Percentiles rank a stretch among this genome's conserved stretches.
Evolutionary conservation across 805 yeast genomes (phyloP).

Genomic region (Cyberlindnera suaveolens): DNA sequence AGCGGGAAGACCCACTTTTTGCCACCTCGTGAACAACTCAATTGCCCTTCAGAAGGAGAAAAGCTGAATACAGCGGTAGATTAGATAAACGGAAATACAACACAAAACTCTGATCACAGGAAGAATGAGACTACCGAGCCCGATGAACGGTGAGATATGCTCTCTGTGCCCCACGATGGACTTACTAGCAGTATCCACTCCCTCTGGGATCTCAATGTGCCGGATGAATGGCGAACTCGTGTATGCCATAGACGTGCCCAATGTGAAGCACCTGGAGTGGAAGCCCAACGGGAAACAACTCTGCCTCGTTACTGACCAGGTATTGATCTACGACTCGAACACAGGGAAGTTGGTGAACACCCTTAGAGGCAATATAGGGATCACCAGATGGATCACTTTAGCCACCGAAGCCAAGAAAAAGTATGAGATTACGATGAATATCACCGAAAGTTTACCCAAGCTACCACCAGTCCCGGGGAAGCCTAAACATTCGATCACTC

Average conservation of each 20-base stretch:
- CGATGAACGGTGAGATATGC: constrained; percentile 12
- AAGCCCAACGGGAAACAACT: constrained; percentile 35
- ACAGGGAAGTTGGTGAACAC: too few relatives aligned
- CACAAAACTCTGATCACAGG: too few relatives aligned
- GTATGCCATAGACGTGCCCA: constrained; percentile 37
- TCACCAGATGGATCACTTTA: too few relatives aligned
- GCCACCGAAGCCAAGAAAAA: too few relatives aligned
- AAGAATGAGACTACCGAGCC: background rate
- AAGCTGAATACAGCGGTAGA: too few relatives aligned
- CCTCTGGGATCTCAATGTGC: constrained; percentile 47
- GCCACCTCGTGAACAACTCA: too few relatives aligned
- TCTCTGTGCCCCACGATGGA: constrained; percentile 49
- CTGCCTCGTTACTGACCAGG: constrained; percentile 33
- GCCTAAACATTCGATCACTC: background rate
- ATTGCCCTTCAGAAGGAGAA: too few relatives aligned
- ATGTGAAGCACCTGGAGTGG: constrained; percentile 25
- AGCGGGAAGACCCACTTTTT: too few relatives aligned
- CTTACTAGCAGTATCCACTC: constrained; percentile 39
- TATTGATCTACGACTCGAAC: too few relatives aligned
- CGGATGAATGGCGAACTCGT: constrained; percentile 49
- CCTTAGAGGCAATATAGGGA: too few relatives aligned
- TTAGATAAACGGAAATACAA: too few relatives aligned
- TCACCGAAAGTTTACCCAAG: constrained; percentile 31
- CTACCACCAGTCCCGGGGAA: constrained; percentile 25
- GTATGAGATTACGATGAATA: constrained; percentile 16